Evolutionary conservation across 768 basidiomycete species (phyloP), one percentile per base, ranked within the genome.

Genomic region (Pleurotus salmoneostramineus): DNA sequence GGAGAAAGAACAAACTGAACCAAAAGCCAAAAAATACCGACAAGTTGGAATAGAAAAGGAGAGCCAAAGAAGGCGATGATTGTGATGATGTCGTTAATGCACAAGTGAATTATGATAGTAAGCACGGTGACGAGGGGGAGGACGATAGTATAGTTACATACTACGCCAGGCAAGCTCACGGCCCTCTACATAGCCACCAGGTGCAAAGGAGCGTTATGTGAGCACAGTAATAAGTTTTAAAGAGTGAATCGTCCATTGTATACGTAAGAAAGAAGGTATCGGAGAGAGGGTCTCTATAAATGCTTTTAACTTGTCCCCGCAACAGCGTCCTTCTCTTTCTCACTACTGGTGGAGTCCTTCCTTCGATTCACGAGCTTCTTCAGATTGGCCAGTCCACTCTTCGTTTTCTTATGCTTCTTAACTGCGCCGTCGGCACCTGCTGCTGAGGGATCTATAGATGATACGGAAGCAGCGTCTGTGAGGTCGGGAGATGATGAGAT

Each of bases 311-410:
- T 55, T 31, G 52, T 17, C 40, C 21, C 21, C 15, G 40, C 5
- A n/a, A 43, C 52, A 8, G 37, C 8, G 8, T 40, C 37, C n/a
- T 40, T 40, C 12, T 55, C 52, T 43, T 55, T 55, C 52, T 36
- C 42, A 32, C 52, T 55, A 42, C 52, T 55, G 11, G 52, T 42
- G 4, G 52, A 55, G 31, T 59, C 51, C 51, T 46, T 59, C 15
- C 43, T 59, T 35, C 45, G 51, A 31, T 44, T 56, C 21, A 42
- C 54, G 40, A 56, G 58, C 31, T 56, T 58, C 57, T 84, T 88
- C 61, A 87, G 69, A 46, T 75, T 75, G 32, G 82, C 74, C 46
- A 84, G 72, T 50, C 82, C 74, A 66, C 84, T 85, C 67, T 77
- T 83, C 59, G 76, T 81, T 73, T 83, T 86, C 69, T 79, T 80